Conservation (phyloP, 2,329 filamentous ascomycete species). For the Lecanicillium sp. region DNA sequence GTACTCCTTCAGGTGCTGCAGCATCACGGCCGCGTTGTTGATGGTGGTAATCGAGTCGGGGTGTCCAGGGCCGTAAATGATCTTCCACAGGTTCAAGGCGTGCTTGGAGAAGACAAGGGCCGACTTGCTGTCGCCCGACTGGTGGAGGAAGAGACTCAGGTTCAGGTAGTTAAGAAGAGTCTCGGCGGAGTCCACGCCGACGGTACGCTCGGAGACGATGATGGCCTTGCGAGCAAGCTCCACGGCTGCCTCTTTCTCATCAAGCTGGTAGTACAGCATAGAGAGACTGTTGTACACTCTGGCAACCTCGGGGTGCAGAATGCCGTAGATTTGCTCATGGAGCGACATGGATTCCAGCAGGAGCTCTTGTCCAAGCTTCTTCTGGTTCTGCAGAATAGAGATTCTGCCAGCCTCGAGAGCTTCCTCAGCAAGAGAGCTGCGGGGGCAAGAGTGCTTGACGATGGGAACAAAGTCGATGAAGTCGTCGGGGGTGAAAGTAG, state of each 20-base stretch:
- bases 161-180: constrained; percentile 95
- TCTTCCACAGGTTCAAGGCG: constrained; percentile 90
- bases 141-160: constrained; percentile 88
- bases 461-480: constrained; percentile 90
- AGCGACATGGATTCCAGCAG: constrained; percentile 92
- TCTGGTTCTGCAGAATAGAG: constrained; percentile 91
- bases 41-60: constrained; percentile 97
- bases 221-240: constrained; percentile 95
- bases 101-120: constrained; percentile 89
- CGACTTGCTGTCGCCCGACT: constrained; percentile 78
- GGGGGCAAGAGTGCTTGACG: constrained; percentile 88
- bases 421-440: constrained; percentile 88
- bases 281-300: constrained; percentile 92
- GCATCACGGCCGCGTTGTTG: constrained; percentile 98
- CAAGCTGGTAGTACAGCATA: constrained; percentile 94
- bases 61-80: constrained; percentile 89
- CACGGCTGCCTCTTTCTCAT: constrained; percentile 92
- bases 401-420: constrained; percentile 92
- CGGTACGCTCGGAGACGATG: constrained; percentile 88
- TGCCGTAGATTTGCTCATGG: constrained; percentile 98
- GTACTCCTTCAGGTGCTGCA: constrained; percentile 91
- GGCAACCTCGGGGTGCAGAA: constrained; percentile 92
- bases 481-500: constrained; percentile 71
- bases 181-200: constrained; percentile 89
- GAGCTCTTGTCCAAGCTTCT: constrained; percentile 91